Conservation (phyloP, 2,329 filamentous ascomycete genomes). For the Aspergillus hiratsukae region DNA sequence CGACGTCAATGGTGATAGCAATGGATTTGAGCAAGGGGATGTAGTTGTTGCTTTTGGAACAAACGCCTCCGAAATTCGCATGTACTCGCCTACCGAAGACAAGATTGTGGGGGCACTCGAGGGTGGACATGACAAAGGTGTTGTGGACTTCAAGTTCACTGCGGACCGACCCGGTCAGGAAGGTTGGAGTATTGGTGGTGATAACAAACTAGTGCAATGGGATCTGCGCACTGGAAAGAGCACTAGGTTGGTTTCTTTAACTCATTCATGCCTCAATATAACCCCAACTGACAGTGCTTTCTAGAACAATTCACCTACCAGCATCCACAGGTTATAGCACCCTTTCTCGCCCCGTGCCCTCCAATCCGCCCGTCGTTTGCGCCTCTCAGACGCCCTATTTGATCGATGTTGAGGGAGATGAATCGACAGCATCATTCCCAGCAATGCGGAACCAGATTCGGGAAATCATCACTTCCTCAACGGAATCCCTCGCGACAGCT, state of each 20-base stretch:
- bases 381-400: conserved; percentile 48
- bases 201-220: conserved; percentile 51
- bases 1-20: conserved; percentile 34
- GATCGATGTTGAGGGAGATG: conserved; percentile 39
- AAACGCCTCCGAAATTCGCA: conserved; percentile 45
- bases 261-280: conserved; percentile 3
- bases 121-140: conserved; percentile 45
- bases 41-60: conserved; percentile 49
- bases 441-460: conserved; percentile 49
- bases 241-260: conserved; percentile 35
- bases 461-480: conserved; percentile 41
- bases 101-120: conserved; percentile 42
- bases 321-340: conserved; percentile 35
- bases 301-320: conserved; percentile 42
- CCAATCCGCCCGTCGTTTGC: conserved; percentile 44
- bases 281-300: conserved; percentile 11
- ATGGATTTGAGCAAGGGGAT: conserved; percentile 34
- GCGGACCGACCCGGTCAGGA: conserved; percentile 34
- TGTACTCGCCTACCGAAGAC: conserved; percentile 48
- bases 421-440: conserved; percentile 40
- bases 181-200: conserved; percentile 52
- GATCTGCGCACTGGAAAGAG: conserved; percentile 42
- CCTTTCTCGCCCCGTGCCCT: conserved; percentile 39
- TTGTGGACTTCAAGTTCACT: conserved; percentile 50
- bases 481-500: conserved; percentile 29